Evolutionary conservation across 1,139 yeast species (phyloP).

Genomic region (Diutina pseudorugosa): DNA sequence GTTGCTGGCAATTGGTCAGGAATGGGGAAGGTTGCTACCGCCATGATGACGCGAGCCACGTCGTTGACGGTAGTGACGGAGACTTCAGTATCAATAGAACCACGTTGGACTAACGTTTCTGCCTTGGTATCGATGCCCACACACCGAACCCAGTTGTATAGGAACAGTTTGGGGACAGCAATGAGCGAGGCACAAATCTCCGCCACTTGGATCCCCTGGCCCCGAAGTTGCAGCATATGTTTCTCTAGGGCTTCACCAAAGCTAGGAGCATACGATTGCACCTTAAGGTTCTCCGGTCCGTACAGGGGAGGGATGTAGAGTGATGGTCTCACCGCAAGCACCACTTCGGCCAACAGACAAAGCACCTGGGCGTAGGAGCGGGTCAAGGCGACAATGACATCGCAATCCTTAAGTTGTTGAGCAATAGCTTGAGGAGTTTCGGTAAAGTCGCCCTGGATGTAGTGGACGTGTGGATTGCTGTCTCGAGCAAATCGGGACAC

Average conservation of each 20-base stretch:
- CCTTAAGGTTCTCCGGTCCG: neutral
- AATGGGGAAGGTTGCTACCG: neutral
- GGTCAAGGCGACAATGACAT: neutral
- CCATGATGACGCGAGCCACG: neutral
- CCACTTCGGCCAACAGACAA: neutral
- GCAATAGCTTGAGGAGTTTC: neutral
- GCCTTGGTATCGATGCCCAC: neutral
- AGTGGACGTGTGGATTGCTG: neutral
- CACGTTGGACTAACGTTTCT: neutral
- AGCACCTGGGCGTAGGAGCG: neutral
- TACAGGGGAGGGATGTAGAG: neutral
- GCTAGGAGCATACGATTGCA: neutral
- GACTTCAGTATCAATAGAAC: neutral
- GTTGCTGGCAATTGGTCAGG: neutral
- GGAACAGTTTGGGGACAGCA: neutral
- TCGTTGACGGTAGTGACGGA: neutral
- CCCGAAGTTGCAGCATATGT: neutral
- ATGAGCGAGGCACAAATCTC: neutral
- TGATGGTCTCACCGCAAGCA: neutral
- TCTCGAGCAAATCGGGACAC: neutral
- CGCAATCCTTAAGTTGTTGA: neutral
- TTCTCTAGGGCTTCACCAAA: neutral
- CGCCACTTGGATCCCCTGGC: neutral
- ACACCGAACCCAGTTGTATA: neutral
- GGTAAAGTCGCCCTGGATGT: neutral